Evolutionary conservation across 108 stramenopile genomes (phyloP), one percentile per base, ranked within the genome.

Genomic region (Nitzschia sp.): DNA sequence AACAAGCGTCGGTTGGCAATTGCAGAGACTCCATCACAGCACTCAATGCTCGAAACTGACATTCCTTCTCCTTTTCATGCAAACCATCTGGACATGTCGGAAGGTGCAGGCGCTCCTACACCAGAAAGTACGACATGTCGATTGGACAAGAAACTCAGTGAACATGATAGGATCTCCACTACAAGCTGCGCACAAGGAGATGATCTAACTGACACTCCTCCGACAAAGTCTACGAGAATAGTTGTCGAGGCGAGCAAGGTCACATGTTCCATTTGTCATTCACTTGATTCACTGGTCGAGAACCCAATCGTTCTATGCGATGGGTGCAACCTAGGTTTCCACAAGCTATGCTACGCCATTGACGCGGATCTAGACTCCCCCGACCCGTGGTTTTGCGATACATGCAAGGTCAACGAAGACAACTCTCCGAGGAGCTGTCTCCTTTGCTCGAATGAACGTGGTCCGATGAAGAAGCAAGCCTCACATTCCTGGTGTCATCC

Each of bases 221-320:
- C n/a, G 7, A 58, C 57, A 39, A 15, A 29, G 11, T 6, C 10
- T 19, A 1, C 2, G 14, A 58, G 20, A 38, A 5, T 46, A 0
- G 29, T 6, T n/a, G 41, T 46, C 21, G 62, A 40, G 29, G 44
- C 58, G 11, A 59, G 57, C 26, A 79, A 82, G 20, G 57, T 84
- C 0, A 53, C 72, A 37, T 87, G 86, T 58, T 63, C 63, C 8
- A 41, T 87, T 29, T 87, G 86, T 50, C 48, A 53, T 14, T 72
- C 56, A 20, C 55, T 38, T 12, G 75, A 82, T 19, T 79, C 81
- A 1, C 25, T 69, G 0, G 71, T 72, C 41, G 66, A 65, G 17
- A 73, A 87, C 50, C 83, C 81, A 1, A 70, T 87, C 5, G 51
- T 84, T 10, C 51, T 87, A 10, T 87, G 86, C 54, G 86, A 87